Percentiles rank a stretch among this genome's conserved stretches.
Evolutionary conservation across 805 yeast species (phyloP).

Genomic region (Ogataea sp.): DNA sequence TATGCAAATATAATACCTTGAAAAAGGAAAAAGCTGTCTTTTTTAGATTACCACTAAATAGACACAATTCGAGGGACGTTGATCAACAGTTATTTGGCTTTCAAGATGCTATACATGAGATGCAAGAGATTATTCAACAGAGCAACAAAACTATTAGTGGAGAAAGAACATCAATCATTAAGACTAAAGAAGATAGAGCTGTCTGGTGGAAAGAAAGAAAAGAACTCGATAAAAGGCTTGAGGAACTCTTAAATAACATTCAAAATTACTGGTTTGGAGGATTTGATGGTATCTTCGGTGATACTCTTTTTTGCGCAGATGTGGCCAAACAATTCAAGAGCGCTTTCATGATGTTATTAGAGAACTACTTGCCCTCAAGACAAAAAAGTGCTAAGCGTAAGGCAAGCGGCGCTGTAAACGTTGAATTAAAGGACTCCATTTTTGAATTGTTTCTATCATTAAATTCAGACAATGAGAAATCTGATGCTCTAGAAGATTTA

Average conservation of each 20-base stretch:
- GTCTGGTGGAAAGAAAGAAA: conserved; percentile 76
- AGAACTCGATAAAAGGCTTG: conserved; percentile 48
- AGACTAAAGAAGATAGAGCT: conserved; percentile 50
- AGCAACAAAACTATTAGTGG: conserved; percentile 56
- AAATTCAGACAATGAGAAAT: background rate
- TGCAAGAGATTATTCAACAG: conserved; percentile 43
- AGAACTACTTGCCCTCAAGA: conserved; percentile 33
- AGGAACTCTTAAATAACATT: conserved; percentile 43
- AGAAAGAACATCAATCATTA: conserved; percentile 43
- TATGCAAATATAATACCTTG: conserved; percentile 19
- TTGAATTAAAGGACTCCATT: conserved; percentile 36
- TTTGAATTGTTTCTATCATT: conserved; percentile 37
- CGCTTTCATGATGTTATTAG: conserved; percentile 31
- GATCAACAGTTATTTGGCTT: conserved; percentile 36
- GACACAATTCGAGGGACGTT: conserved; percentile 37
- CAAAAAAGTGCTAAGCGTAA: too few species aligned
- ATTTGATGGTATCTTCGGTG: conserved; percentile 53
- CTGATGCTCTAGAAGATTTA: conserved; percentile 44
- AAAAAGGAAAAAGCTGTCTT: conserved; percentile 30
- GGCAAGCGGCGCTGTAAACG: too few species aligned
- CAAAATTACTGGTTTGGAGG: conserved; percentile 76
- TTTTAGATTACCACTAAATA: conserved; percentile 51
- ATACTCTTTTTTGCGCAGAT: conserved; percentile 17
- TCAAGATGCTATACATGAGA: conserved; percentile 34
- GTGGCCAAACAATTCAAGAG: conserved; percentile 26